Percentiles rank a stretch among this genome's conserved stretches.
phyloP scores from a whole-genome alignment of 176 grass and related monocot species.

The Oryza punctata region DNA sequence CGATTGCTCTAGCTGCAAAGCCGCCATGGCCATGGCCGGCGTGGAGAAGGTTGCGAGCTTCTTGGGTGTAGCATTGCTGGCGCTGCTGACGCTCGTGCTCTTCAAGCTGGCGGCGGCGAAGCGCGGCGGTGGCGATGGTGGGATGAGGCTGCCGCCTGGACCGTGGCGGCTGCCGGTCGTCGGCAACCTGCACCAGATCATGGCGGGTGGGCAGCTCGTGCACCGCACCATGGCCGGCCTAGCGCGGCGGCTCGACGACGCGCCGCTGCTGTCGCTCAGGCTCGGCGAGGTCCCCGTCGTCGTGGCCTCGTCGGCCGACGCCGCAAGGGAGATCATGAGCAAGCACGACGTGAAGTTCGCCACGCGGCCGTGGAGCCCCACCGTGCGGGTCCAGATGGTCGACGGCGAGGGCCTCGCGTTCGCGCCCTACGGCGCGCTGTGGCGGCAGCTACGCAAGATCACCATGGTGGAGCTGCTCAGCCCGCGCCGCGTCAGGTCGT shows the following conservation, averaged over 20 bases:
- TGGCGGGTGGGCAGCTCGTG: background rate
- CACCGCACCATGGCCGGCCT: conserved; percentile 33
- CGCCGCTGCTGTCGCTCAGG: conserved; percentile 28
- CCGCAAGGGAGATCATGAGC: conserved; percentile 36
- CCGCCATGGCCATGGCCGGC: background rate
- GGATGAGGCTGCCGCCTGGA: conserved; percentile 20
- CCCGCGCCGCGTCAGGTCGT: conserved; percentile 23
- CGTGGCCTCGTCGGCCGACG: background rate
- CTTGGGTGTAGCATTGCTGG: background rate
- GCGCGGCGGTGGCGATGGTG: background rate
- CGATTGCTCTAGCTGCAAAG: too few species aligned
- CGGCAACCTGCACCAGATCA: conserved; percentile 47
- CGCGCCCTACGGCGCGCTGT: conserved; percentile 31
- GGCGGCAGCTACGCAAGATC: conserved; percentile 38
- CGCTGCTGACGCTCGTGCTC: background rate
- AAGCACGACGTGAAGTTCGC: conserved; percentile 33
- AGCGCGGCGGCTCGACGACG: conserved; percentile 1
- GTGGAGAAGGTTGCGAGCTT: background rate
- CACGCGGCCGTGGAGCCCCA: conserved; percentile 7
- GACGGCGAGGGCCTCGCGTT: conserved; percentile 18
- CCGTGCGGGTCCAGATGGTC: background rate
- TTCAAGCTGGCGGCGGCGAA: background rate
- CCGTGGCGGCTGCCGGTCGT: conserved; percentile 43
- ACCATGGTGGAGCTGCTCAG: conserved; percentile 27
- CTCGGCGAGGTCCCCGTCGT: conserved; percentile 30